Evolutionary conservation across 768 basidiomycete genomes (phyloP).

Genomic region (Boletus insuetus): DNA sequence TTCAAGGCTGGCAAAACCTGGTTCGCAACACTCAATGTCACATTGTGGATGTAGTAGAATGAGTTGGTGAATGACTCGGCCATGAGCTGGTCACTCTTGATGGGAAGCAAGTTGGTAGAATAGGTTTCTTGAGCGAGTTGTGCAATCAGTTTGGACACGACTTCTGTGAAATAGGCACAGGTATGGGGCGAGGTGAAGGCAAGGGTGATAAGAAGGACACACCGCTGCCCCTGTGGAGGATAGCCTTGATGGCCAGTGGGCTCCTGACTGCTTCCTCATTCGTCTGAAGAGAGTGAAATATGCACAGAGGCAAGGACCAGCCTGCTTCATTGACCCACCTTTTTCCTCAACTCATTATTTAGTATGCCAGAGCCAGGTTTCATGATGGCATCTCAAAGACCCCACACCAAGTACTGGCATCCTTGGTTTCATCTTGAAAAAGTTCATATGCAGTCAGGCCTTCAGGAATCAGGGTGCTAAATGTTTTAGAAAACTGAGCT

Average conservation of each 20-base stretch:
- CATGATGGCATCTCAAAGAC: slow-evolving; percentile 74
- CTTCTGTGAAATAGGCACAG: slow-evolving; percentile 45
- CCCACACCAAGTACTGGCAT: slow-evolving; percentile 85
- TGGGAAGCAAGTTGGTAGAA: slow-evolving; percentile 79
- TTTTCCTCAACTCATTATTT: slow-evolving; percentile 73
- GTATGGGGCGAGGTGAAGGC: neutral
- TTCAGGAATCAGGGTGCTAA: neutral
- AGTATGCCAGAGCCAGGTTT: slow-evolving; percentile 71
- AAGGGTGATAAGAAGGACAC: slow-evolving; percentile 22
- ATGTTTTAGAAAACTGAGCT: neutral
- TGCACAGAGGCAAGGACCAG: neutral
- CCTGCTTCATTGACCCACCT: slow-evolving; percentile 48
- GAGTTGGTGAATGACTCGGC: slow-evolving; percentile 65
- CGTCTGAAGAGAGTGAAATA: slow-evolving; percentile 47
- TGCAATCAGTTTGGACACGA: slow-evolving; percentile 84
- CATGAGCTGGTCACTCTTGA: slow-evolving; percentile 77
- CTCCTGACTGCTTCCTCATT: slow-evolving; percentile 90
- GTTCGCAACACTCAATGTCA: slow-evolving; percentile 49
- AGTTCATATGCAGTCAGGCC: slow-evolving; percentile 55
- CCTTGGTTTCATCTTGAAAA: slow-evolving; percentile 90
- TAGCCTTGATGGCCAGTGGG: slow-evolving; percentile 84
- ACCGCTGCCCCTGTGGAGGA: slow-evolving; percentile 90
- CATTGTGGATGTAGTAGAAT: slow-evolving; percentile 59
- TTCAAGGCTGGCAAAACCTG: slow-evolving; percentile 56
- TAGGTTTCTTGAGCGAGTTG: slow-evolving; percentile 97